Base-by-base conservation (phyloP, 352 stramenopile species). In the Pythium dissotocum region DNA sequence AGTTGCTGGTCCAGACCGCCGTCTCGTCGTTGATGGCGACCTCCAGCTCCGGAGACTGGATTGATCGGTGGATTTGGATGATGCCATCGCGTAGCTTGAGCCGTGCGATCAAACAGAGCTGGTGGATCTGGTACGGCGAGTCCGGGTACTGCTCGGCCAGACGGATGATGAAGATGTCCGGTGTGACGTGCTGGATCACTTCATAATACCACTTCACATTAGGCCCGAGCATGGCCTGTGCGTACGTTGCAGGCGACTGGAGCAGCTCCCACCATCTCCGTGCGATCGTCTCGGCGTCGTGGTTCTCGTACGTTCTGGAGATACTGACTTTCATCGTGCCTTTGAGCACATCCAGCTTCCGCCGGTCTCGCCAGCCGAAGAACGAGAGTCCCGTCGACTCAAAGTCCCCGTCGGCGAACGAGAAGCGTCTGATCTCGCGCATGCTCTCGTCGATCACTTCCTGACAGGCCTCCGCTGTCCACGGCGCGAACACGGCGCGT, bases 281-380 rank as follows among this genome's bases (percentile, higher is more conserved):
- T 2, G 49, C 48, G 26, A 66, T 30, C 18, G 24, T 9, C 40
- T 65, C 38, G 30, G 58, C 65, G 36, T 71, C 65, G n/a, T 24
- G 12, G 36, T 52, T 30, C 5, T 44, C 24, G 53, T 61, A 67
- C 0, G 28, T 40, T 54, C 66, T 67, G 14, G 21, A 32, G 24
- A 72, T 63, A 51, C 56, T 64, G 26, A 63, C 62, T 16, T 63
- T 32, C 35, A 69, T 54, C 2, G 53, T 69, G 13, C 21, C 36
- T 9, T 55, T 58, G 7, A 24, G 28, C 1, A 30, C 28, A 33
- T 69, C 63, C 1, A 69, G 44, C 8, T 56, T 55, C 18, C 55
- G 63, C 6, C 55, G 54, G n/a, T 69, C 63, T 21, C 36, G 28
- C 63, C 63, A 69, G 32, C 63, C 63, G 2, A 59, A 40, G 16